A percentile compares a stretch with the other conserved stretches of the same genome.
Conservation (phyloP, 148 eudicot species). For the Vaccinium darrowii region DNA sequence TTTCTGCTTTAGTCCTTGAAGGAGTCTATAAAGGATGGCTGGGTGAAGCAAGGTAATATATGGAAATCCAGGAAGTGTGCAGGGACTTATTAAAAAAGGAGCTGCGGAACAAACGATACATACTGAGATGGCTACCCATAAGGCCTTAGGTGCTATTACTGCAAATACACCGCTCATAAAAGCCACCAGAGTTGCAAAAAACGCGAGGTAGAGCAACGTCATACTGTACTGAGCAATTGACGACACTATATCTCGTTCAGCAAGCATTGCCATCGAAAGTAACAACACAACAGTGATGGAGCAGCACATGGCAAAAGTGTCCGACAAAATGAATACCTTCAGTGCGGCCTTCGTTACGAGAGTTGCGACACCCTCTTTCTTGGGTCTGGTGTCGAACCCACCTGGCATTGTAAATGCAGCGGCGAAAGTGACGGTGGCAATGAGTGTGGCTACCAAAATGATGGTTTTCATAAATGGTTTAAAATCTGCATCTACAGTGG, state of each 20-base stretch:
- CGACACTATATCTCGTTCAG: rapidly evolving
- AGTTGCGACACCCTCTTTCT: background rate
- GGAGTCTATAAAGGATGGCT: no score
- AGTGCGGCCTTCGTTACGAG: background rate
- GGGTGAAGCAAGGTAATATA: no score
- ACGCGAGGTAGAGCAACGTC: background rate
- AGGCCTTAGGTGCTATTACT: background rate
- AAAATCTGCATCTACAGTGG: background rate
- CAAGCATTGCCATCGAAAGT: background rate
- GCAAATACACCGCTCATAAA: background rate
- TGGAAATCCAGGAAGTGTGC: no score
- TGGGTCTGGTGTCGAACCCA: background rate
- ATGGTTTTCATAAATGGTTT: background rate
- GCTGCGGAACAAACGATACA: background rate
- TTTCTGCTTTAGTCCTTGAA: no score
- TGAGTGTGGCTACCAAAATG: background rate
- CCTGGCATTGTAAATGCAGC: background rate
- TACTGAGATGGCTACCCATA: background rate
- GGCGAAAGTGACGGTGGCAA: background rate
- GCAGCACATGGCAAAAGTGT: background rate
- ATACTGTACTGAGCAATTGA: rapidly evolving
- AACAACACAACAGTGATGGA: background rate
- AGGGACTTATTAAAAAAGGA: no score
- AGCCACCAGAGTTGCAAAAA: background rate
- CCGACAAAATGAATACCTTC: background rate